Base-by-base conservation (phyloP, 495 filamentous ascomycete genomes). In the Emericellopsis terricola region DNA sequence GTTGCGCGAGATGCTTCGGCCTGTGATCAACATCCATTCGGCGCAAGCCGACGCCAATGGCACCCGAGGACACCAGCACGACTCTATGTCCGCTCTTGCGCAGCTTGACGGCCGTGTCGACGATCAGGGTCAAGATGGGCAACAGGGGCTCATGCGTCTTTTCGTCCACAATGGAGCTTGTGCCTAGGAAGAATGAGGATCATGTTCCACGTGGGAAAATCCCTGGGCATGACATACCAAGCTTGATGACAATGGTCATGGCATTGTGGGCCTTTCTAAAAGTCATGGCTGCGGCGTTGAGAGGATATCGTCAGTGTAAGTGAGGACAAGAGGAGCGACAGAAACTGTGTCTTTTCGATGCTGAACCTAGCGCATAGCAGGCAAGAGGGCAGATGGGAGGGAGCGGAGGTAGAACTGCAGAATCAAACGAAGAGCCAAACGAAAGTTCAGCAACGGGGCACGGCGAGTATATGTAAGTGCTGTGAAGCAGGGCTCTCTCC, bases 141-240 rank as follows among this genome's bases (percentile, higher is more conserved):
- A 96, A 65, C 19, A 94, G 71, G n/a, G 91, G 91, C 41, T 93
- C 79, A 56, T 96, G 89, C n/a, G 80, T 93, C 44, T 76, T 82
- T 50, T 97, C 89, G 53, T 94, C 80, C 33, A 96, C 89, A 43
- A 97, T 94, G 10, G 89, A 97, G 56, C 84, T 94, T 16, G 89
- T 94, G 42, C 89, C 89, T 97, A 38, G 10, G 1, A 26, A 11
- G 16, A 19, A n/a, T 3, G 8, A 9, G 28, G n/a, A n/a, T n/a
- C n/a, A 29, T 29, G 8, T 29, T 8, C 4, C 7, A 7, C 5
- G 7, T 13, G 8, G 8, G 8, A 15, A 8, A 5, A 29, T 16
- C 37, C 23, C 11, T 19, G 16, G 4, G 15, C 31, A 39, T 28
- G 37, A 55, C 74, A 60, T 64, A 93, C 86, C 86, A 41, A 94